Evolutionary conservation across 768 basidiomycete genomes (phyloP).

Genomic region (Psilocybe sp.): DNA sequence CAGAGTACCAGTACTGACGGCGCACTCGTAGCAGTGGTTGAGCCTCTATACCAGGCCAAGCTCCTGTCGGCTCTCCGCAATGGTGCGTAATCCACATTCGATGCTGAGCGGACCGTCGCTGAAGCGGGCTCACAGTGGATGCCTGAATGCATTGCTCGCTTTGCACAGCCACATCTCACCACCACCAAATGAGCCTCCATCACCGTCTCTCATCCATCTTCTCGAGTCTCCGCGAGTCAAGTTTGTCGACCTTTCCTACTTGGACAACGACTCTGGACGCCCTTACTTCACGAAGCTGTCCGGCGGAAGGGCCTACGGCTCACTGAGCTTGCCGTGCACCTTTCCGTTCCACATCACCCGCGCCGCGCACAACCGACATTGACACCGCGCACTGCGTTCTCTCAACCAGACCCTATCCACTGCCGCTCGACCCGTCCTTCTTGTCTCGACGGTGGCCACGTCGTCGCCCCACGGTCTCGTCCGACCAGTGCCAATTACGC

Average conservation of each 20-base stretch:
- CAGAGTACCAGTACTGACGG: not conserved
- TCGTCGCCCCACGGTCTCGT: too few relatives aligned
- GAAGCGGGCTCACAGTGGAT: conserved; percentile 48
- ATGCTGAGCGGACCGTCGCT: not conserved
- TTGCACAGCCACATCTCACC: conserved; percentile 73
- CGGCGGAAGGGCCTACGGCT: conserved; percentile 75
- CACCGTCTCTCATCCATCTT: conserved; percentile 47
- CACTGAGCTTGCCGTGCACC: conserved; percentile 79
- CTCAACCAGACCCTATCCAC: too few relatives aligned
- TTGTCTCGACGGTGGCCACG: too few relatives aligned
- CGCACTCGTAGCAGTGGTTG: conserved; percentile 13
- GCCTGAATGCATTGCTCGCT: conserved; percentile 74
- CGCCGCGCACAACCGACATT: too few relatives aligned
- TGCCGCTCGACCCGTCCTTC: too few relatives aligned
- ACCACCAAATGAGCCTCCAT: conserved; percentile 35
- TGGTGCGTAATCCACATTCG: conserved; percentile 33
- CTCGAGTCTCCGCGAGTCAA: conserved; percentile 67
- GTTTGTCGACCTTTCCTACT: conserved; percentile 73
- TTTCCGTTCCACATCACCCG: too few relatives aligned
- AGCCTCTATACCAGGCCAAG: conserved; percentile 64
- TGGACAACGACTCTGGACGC: conserved; percentile 73
- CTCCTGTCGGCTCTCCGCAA: conserved; percentile 59
- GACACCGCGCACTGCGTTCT: too few relatives aligned
- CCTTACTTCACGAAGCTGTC: conserved; percentile 86
- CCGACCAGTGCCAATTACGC: too few relatives aligned